Base-by-base conservation (phyloP, 805 yeast species). In the Lipomyces sp. region DNA sequence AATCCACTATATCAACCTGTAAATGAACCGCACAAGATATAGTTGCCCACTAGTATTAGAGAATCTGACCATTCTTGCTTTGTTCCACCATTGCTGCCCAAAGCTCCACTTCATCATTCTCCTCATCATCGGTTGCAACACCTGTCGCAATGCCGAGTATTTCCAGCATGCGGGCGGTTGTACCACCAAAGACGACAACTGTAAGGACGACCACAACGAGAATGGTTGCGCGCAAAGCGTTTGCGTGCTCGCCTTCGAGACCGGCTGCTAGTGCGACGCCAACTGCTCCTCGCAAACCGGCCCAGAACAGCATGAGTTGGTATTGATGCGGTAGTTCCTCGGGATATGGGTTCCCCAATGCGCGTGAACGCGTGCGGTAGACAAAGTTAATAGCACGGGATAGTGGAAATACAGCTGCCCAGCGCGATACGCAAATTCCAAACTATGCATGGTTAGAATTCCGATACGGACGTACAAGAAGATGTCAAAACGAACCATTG, bases 291-390 rank as follows among this genome's bases (percentile, higher is more conserved):
- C 99, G 84, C 64, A 95, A 82, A 2, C 99, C 99, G 0, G 99
- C 99, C 99, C 99, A 95, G 77, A 95, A 95, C 59, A 94, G 92
- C 99, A 95, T 95, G 90, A 92, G 91, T 79, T 95, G 98, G 78
- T 95, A 95, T 67, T 90, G 90, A 73, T 92, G 94, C 34, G 97
- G 94, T 69, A 95, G 92, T 79, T 95, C 99, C 73, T 92, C 97
- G 1, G 90, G 89, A 10, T 84, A 34, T 74, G 64, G 33, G 72
- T 75, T 76, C 5, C 67, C 66, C 3, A 37, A 48, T 18, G 65
- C 62, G 6, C 84, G 83, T 34, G 84, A 81, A 71, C 87, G 85
- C 11, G 89, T 81, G 59, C 88, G 83, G 72, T 86, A 83, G 64
- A 90, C 83, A 85, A 92, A 90, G 78, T 95, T 95, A 74, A 95